Percentiles rank a stretch among this genome's conserved stretches.
These are phyloP conservation scores for Trichophaea hybrida DNA, from an alignment of 2,329 filamentous ascomycete genomes.

Conservation along the genomic window DNA sequence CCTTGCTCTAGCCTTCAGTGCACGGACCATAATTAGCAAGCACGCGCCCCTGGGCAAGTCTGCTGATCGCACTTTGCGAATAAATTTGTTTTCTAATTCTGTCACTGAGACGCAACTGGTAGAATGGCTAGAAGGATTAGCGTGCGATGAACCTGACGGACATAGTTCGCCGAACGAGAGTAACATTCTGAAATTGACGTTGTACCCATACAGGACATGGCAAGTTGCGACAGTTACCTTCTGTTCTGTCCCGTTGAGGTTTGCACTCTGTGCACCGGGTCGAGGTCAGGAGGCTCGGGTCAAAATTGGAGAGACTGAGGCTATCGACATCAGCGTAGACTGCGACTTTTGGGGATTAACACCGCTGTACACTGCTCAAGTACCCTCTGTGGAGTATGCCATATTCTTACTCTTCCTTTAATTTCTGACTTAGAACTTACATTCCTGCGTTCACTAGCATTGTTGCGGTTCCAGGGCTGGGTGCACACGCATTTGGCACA, in stretches of 20 bases:
- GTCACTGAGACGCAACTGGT: too few relatives aligned
- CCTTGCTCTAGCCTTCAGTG: too few relatives aligned
- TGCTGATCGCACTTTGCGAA: too few relatives aligned
- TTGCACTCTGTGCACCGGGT: not conserved
- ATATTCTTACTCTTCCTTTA: not conserved
- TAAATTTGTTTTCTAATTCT: too few relatives aligned
- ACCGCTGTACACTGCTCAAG: not conserved
- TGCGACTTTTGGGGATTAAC: not conserved
- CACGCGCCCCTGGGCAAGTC: too few relatives aligned
- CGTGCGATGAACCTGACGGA: too few relatives aligned
- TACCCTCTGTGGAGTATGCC: not conserved
- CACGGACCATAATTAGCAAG: too few relatives aligned
- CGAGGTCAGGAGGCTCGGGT: not conserved
- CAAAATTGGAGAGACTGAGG: not conserved
- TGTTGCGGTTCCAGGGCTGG: constrained; percentile 28
- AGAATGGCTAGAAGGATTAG: too few relatives aligned
- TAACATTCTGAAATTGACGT: not conserved
- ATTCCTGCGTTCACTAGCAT: constrained; percentile 18
- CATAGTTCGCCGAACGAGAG: too few relatives aligned
- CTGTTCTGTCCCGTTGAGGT: not conserved
- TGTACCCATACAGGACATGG: not conserved
- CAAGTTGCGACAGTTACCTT: not conserved
- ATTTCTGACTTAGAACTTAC: not conserved
- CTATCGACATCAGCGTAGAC: not conserved
- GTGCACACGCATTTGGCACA: constrained; percentile 29